Percentiles rank a stretch among this genome's conserved stretches.
Evolutionary conservation across 805 yeast species (phyloP).

Genomic region (Kregervanrija fluxuum): DNA sequence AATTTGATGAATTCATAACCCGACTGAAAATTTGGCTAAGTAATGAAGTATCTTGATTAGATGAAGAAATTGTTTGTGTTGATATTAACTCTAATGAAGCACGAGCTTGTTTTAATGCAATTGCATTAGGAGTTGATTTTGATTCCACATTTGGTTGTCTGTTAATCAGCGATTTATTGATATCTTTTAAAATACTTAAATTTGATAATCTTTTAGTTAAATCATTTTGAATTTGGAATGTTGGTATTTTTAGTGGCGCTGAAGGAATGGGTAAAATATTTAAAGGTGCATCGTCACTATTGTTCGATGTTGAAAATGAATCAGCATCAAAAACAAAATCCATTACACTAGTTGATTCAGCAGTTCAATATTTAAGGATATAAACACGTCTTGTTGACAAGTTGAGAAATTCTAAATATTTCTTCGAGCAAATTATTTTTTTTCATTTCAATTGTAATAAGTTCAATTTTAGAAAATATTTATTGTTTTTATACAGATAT

Average conservation of each 20-base stretch:
- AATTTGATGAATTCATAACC: conserved; percentile 38
- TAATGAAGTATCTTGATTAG: conserved; percentile 12
- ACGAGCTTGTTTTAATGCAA: conserved; percentile 44
- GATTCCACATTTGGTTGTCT: neutral
- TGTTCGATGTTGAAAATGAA: conserved; percentile 5
- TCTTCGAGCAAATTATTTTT: no score
- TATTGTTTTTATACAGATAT: no score
- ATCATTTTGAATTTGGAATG: conserved; percentile 28
- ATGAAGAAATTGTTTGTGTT: conserved; percentile 1
- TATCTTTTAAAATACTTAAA: conserved; percentile 24
- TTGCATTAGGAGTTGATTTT: conserved; percentile 4
- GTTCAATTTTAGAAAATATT: no score
- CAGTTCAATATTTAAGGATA: no score
- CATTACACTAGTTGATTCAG: conserved; percentile 9
- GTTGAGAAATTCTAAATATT: no score
- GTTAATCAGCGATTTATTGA: conserved; percentile 8
- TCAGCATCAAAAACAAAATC: conserved; percentile 24
- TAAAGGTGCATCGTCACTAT: neutral
- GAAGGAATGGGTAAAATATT: conserved; percentile 28
- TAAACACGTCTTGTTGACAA: no score
- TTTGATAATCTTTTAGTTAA: conserved; percentile 31
- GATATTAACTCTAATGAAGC: conserved; percentile 34
- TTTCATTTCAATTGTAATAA: no score
- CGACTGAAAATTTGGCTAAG: conserved; percentile 41
- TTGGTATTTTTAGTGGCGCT: conserved; percentile 32